phyloP scores from a whole-genome alignment of 176 grass and related monocot species.

The Thinopyrum elongatum region DNA sequence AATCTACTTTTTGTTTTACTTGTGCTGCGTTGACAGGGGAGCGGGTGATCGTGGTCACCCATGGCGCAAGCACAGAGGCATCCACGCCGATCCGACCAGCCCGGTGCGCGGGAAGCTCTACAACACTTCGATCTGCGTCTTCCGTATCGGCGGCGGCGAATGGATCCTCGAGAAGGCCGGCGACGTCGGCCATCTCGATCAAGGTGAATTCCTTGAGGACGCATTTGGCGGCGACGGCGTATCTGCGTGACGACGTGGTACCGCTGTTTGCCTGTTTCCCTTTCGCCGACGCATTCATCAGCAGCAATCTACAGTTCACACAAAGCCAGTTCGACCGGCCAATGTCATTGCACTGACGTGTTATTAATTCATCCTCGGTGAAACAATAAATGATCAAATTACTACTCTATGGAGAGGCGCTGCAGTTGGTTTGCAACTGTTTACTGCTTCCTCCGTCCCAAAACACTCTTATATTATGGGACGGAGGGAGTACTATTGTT shows the following conservation, averaged over 20 bases:
- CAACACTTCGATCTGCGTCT: slow-evolving; percentile 3
- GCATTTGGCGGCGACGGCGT: slow-evolving; percentile 47
- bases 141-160: neutral
- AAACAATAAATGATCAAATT: too few species aligned
- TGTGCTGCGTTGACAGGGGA: neutral
- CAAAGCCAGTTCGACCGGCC: neutral
- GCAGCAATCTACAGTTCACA: neutral
- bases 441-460: too few species aligned
- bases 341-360: too few species aligned
- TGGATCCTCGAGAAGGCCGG: slow-evolving; percentile 68
- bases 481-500: too few species aligned
- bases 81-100: neutral
- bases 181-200: slow-evolving; percentile 39
- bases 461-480: too few species aligned
- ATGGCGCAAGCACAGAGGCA: neutral
- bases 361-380: too few species aligned
- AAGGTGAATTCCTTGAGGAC: slow-evolving; percentile 28
- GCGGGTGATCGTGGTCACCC: slow-evolving; percentile 13
- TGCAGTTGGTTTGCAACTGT: too few species aligned
- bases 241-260: slow-evolving; percentile 29
- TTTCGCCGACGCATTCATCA: neutral
- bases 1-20: neutral
- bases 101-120: neutral
- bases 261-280: too few species aligned
- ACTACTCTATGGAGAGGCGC: too few species aligned